These are phyloP conservation scores for Boletales sp. DNA, from an alignment of 768 basidiomycete genomes.

Conservation along the genomic window DNA sequence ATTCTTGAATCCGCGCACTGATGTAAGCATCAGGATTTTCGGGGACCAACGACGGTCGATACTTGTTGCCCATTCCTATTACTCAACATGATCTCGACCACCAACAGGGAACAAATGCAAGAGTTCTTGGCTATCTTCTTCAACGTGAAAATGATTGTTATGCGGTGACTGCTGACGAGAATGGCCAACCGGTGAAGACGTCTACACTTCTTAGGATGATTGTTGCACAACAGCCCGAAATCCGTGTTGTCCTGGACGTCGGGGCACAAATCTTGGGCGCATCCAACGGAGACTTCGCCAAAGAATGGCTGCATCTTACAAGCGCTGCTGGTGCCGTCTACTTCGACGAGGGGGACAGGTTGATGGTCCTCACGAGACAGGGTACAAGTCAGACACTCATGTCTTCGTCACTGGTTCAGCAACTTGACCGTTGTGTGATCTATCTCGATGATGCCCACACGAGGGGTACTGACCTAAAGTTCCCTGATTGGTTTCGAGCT, in stretches of 20 bases:
- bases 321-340: constrained; percentile 41
- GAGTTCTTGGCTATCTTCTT: constrained; percentile 25
- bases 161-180: constrained; percentile 11
- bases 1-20: too few relatives aligned
- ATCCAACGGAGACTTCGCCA: constrained; percentile 37
- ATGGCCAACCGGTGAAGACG: constrained; percentile 9
- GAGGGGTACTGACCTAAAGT: constrained; percentile 48
- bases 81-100: constrained; percentile 28
- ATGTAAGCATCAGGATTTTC: constrained; percentile 34
- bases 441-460: constrained; percentile 54
- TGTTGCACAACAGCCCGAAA: constrained; percentile 27
- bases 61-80: constrained; percentile 17
- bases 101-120: constrained; percentile 33
- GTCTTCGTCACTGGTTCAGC: constrained; percentile 14
- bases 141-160: constrained; percentile 39
- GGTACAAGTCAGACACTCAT: not conserved
- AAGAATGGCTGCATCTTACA: constrained; percentile 10
- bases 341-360: constrained; percentile 24
- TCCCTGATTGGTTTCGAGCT: constrained; percentile 34
- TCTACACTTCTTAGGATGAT: constrained; percentile 30
- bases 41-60: constrained; percentile 51
- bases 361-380: constrained; percentile 2
- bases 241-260: constrained; percentile 49
- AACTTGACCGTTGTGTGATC: constrained; percentile 39
- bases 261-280: constrained; percentile 54